Evolutionary conservation across 768 basidiomycete species (phyloP).

Genomic region (Serendipita sp.): DNA sequence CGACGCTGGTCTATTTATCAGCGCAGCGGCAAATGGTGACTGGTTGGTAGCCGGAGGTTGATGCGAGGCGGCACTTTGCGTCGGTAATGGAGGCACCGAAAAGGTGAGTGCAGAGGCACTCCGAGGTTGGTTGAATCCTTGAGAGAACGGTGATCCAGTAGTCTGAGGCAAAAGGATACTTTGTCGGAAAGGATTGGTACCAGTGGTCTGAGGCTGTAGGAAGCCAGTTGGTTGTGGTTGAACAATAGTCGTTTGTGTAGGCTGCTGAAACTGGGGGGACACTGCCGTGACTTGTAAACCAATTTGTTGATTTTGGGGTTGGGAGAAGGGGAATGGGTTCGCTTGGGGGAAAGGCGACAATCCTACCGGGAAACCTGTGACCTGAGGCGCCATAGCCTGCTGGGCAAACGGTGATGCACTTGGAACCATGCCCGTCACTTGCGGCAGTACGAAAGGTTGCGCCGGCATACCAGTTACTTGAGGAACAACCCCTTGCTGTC

Average conservation of each 20-base stretch:
- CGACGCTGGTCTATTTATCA: slow-evolving; percentile 39
- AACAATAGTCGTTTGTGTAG: background rate
- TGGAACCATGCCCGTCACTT: background rate
- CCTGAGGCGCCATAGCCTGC: background rate
- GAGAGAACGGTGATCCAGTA: slow-evolving; percentile 33
- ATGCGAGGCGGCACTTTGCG: slow-evolving; percentile 15
- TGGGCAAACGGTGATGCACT: background rate
- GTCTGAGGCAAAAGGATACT: slow-evolving; percentile 51
- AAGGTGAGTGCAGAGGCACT: slow-evolving; percentile 11
- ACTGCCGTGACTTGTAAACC: background rate
- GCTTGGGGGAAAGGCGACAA: slow-evolving; percentile 5
- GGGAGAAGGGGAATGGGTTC: background rate
- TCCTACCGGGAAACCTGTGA: slow-evolving; percentile 5
- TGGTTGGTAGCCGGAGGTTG: slow-evolving; percentile 12
- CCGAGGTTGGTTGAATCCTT: background rate
- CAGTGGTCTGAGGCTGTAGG: slow-evolving; percentile 23
- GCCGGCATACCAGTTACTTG: slow-evolving; percentile 41
- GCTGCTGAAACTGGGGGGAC: background rate
- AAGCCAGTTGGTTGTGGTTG: slow-evolving; percentile 19
- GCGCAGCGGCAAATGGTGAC: slow-evolving; percentile 22
- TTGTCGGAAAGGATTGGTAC: slow-evolving; percentile 76
- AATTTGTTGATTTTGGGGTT: background rate
- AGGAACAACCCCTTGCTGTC: slow-evolving; percentile 57
- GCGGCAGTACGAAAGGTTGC: slow-evolving; percentile 11
- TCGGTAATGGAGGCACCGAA: slow-evolving; percentile 12